These are phyloP conservation scores for Hypoxylon intermedium DNA, from an alignment of 495 filamentous ascomycete species.

Conservation along the genomic window DNA sequence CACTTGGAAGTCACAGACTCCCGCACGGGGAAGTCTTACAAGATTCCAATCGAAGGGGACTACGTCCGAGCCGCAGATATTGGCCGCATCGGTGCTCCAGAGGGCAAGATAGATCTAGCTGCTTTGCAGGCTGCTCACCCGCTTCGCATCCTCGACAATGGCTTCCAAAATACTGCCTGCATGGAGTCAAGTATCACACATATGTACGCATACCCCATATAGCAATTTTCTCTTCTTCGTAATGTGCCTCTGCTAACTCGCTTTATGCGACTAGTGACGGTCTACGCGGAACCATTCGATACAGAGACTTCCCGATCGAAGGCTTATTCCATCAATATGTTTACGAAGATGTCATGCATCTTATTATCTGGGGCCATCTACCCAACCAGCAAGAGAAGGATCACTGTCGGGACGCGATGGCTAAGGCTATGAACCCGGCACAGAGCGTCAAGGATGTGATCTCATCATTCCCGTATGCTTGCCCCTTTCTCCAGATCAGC, in stretches of 20 bases:
- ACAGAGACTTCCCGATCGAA: constrained; percentile 54
- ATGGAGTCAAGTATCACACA: constrained; percentile 39
- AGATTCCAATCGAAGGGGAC: constrained; percentile 32
- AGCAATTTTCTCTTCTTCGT: neutral
- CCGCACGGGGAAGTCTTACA: constrained; percentile 41
- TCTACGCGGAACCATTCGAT: constrained; percentile 41
- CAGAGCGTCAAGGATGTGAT: constrained; percentile 48
- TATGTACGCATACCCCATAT: constrained; percentile 13
- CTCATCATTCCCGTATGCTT: constrained; percentile 37
- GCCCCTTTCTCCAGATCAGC: neutral
- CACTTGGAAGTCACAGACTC: constrained; percentile 38
- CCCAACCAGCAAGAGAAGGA: constrained; percentile 48
- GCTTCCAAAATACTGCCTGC: constrained; percentile 34
- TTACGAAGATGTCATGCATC: constrained; percentile 52
- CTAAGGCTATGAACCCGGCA: constrained; percentile 45
- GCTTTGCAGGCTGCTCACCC: constrained; percentile 27
- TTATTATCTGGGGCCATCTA: constrained; percentile 57
- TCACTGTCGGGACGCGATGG: constrained; percentile 45
- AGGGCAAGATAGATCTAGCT: constrained; percentile 10
- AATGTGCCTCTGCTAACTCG: neutral
- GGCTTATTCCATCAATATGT: constrained; percentile 48
- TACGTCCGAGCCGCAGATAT: constrained; percentile 34
- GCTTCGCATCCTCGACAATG: constrained; percentile 31
- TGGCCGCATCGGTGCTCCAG: constrained; percentile 29
- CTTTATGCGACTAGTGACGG: constrained; percentile 34